Evolutionary conservation across 2,329 filamentous ascomycete species (phyloP).

Genomic region (Zymoseptoria pseudotritici): DNA sequence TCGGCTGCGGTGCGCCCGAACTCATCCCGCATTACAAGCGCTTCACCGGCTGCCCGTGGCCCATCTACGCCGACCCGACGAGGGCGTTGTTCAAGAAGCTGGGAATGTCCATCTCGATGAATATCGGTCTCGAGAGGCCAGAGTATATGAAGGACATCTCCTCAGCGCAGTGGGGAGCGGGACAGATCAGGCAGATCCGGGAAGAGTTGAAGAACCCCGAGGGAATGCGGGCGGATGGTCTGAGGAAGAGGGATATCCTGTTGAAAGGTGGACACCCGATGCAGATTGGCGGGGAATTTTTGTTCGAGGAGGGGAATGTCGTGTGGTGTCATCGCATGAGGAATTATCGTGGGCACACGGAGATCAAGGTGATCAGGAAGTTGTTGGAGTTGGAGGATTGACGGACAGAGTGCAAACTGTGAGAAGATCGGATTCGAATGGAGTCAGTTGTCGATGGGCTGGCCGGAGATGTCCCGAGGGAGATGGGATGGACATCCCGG

Average conservation of each 20-base stretch:
- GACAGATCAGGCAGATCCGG: conserved; percentile 25
- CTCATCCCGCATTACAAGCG: conserved; percentile 32
- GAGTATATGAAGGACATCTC: conserved; percentile 33
- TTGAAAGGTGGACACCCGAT: conserved; percentile 31
- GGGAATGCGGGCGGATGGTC: conserved; percentile 15
- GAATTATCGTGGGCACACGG: conserved; percentile 32
- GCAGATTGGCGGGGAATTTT: conserved; percentile 36
- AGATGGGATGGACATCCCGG: background rate
- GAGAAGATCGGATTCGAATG: too few relatives aligned
- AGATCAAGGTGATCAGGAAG: conserved; percentile 28
- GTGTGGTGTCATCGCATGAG: conserved; percentile 38
- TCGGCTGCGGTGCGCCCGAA: conserved; percentile 32
- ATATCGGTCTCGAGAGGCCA: conserved; percentile 26
- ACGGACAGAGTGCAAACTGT: background rate
- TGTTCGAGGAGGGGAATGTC: conserved; percentile 35
- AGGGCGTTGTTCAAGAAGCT: conserved; percentile 30
- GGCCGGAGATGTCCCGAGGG: background rate
- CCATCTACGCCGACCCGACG: conserved; percentile 33
- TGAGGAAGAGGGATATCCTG: conserved; percentile 20
- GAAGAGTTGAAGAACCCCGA: conserved; percentile 23
- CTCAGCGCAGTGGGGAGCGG: conserved; percentile 23
- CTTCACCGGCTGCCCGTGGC: conserved; percentile 31
- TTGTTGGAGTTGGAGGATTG: conserved; percentile 32
- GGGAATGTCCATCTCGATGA: conserved; percentile 29
- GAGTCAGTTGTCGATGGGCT: too few relatives aligned